Conservation (phyloP, 768 basidiomycete genomes). For the Phanerochaete carnosa region DNA sequence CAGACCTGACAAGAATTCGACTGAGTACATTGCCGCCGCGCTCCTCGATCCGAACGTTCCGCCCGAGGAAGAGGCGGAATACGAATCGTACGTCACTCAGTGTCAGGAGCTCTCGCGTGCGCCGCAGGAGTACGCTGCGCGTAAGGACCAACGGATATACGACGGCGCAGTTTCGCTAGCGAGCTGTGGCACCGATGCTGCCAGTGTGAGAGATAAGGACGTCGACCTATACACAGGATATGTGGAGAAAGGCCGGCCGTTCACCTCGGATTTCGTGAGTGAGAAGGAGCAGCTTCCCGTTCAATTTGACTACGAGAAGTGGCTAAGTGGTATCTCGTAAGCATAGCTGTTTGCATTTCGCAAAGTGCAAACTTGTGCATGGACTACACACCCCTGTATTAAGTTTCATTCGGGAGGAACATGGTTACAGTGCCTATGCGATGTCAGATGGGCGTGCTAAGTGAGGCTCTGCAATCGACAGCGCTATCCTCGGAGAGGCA, state of each 20-base stretch:
- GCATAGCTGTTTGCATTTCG: not conserved
- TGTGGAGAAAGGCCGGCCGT: constrained; percentile 38
- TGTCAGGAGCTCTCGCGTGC: constrained; percentile 55
- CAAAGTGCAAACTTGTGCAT: too few species aligned
- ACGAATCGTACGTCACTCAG: constrained; percentile 79
- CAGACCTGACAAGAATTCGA: constrained; percentile 36
- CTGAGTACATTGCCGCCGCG: constrained; percentile 54
- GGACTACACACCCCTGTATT: too few species aligned
- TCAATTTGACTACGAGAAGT: constrained; percentile 43
- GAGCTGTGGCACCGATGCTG: constrained; percentile 13
- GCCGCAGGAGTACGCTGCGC: constrained; percentile 18
- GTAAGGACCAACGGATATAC: constrained; percentile 18
- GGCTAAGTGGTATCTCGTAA: not conserved
- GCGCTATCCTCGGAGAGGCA: too few species aligned
- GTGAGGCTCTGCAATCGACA: too few species aligned
- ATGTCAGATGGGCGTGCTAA: too few species aligned
- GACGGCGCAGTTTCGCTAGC: constrained; percentile 17
- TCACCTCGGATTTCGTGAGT: constrained; percentile 29
- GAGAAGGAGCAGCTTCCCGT: constrained; percentile 33
- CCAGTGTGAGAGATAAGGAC: constrained; percentile 6
- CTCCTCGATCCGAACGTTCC: constrained; percentile 63
- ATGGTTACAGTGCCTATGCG: too few species aligned
- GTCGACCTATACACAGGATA: constrained; percentile 36
- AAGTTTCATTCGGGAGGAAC: too few species aligned
- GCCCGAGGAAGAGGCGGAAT: constrained; percentile 64